Base-by-base conservation (phyloP, 805 yeast species). In the Candida anglica region DNA sequence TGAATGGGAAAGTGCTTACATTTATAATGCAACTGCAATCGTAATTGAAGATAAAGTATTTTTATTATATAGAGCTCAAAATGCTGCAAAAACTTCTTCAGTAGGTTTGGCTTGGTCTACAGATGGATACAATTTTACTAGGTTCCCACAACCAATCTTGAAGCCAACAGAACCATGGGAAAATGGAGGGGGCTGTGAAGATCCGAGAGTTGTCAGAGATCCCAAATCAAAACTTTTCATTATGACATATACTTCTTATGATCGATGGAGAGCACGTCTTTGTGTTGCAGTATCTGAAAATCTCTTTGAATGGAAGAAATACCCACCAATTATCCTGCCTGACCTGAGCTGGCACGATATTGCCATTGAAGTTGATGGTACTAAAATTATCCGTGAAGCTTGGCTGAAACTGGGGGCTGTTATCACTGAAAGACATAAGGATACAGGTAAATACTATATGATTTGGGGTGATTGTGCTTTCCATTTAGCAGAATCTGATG, bases 351-450 rank as follows among this genome's bases (percentile, higher is more conserved):
- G 68, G 69, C 36, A 48, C 17, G 68, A 63, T 36, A 52, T 63
- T 14, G 60, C 59, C 17, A 38, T 35, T n/a, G 41, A 43, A 5
- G 29, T 50, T 15, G 40, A 48, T 33, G 64, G 60, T 7, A 34
- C 35, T n/a, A 41, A 43, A 16, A 42, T 48, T 18, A 56, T 61
- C 10, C 43, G 69, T 15, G 33, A 46, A 17, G 53, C 49, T 17
- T 65, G 71, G 71, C 65, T 58, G 63, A 66, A 66, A 42, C 55
- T 63, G 13, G 71, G 69, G 2, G 69, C 70, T 2, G 42, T 66
- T 1, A 60, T 66, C 38, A 53, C 53, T 5, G 65, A 64, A 25
- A 42, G 32, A 20, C 27, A 33, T 20, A 47, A 49, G 30, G 37
- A 39, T 13, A 63, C 61, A 38, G 68, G 68, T 3, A 47, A 51